Percentiles rank a stretch among this genome's conserved stretches.
phyloP scores from a whole-genome alignment of 108 stramenopile species.

The Aurantiochytrium sp. region DNA sequence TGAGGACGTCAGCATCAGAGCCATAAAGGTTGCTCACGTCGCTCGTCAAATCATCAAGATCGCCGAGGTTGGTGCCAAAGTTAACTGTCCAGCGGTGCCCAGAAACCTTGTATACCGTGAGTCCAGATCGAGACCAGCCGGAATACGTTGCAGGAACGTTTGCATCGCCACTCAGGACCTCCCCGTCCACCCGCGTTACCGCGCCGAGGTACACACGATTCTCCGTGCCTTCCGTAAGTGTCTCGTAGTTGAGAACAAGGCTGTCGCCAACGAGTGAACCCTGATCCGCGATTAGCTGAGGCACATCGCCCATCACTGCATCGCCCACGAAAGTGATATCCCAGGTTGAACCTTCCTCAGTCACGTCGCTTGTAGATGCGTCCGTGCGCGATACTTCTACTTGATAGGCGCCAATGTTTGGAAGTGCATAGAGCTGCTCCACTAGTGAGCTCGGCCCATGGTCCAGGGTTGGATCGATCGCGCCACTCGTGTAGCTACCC shows the following conservation, averaged over 20 bases:
- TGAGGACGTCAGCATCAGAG: constrained; percentile 10
- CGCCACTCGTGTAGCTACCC: not conserved
- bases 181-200: not conserved
- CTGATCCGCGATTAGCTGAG: not conserved
- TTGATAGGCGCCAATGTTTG: not conserved
- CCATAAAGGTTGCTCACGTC: constrained; percentile 17
- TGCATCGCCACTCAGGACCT: not conserved
- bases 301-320: not conserved
- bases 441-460: not conserved
- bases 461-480: not conserved
- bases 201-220: not conserved
- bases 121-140: not conserved
- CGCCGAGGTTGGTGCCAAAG: constrained; percentile 50
- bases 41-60: constrained; percentile 24
- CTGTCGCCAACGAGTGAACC: not conserved
- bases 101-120: constrained; percentile 43
- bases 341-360: not conserved
- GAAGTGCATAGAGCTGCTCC: not conserved
- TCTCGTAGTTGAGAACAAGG: not conserved
- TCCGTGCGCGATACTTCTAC: not conserved
- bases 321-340: not conserved
- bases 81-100: constrained; percentile 52
- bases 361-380: not conserved
- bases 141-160: not conserved
- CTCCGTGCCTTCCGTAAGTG: not conserved